Evolutionary conservation across 2,329 filamentous ascomycete species (phyloP), one percentile per base, ranked within the genome.

Genomic region (Cercospora brassicicola): DNA sequence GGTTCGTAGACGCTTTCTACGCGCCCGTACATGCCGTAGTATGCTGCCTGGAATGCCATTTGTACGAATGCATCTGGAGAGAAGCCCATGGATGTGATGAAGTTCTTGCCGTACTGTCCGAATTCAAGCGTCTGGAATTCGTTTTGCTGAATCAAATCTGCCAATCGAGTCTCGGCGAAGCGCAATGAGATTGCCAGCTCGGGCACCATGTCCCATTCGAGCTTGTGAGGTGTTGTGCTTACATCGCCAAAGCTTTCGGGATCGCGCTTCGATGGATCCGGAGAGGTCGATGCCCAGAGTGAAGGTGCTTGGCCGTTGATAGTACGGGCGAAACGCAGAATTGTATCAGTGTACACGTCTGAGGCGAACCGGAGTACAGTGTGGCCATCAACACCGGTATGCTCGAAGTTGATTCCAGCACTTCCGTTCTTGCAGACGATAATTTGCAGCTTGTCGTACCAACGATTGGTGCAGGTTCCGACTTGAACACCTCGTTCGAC

Each of bases 401-500:
- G 95, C 79, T 99, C 95, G 76, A 99, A 98, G 82, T 99, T 99
- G 87, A 99, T 98, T 5, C 95, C 95, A 0, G 95, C 95, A 77
- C 93, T 97, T 66, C 95, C 95, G 80, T 98, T 99, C 82, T 97
- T 96, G 85, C 95, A 98, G 61, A 99, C 95, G 64, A 99, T 98
- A 70, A 99, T 97, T 78, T 99, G 95, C 59, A 99, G 85, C 83
- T 99, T 99, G 82, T 99, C 95, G 77, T 99, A 99, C 95, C 95
- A 99, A 69, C 95, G 87, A 80, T 99, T 99, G 13, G 94, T 97
- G 81, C 95, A 99, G 1, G 95, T 98, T 31, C 95, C 95, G 55
- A 97, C 93, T 81, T 99, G 95, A 1, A 99, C 92, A 4, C 95
- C 95, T 77, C 91, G 91, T 76, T 96, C 91, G 11, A 98, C 90